Evolutionary conservation across 2,329 filamentous ascomycete species (phyloP), one percentile per base, ranked within the genome.

Genomic region (Aphanocladium album): DNA sequence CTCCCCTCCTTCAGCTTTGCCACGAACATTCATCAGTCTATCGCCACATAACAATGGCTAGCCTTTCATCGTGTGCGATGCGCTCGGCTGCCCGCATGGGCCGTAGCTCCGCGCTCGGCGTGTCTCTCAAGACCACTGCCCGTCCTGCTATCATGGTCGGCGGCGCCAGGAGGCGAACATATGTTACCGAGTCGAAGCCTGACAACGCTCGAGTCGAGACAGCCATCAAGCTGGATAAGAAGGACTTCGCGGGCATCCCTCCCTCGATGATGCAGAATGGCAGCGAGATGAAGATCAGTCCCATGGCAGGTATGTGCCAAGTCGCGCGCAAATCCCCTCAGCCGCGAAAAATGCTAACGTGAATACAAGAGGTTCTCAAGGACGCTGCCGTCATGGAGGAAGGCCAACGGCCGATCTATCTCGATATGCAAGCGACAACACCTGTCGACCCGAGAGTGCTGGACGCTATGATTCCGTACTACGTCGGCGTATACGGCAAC

Each of bases 371-470:
- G 66, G 88, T 97, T 50, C 80, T 99, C 64, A 96, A 95, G 79
- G 89, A 96, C 74, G 93, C 93, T 9, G 92, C 91, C 14, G 81
- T 96, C 65, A 90, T 98, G 88, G 93, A 96, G 67, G 88, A 96
- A 75, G 95, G 95, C 62, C 88, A 90, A 64, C 83, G 95, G 62
- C 95, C 95, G 43, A 98, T 99, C 72, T 99, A 99, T 70, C 88
- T 99, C 58, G 95, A 99, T 72, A 96, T 96, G 89, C 95, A 99
- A 77, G 91, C 95, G 39, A 99, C 95, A 1, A 99, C 95, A 0
- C 95, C 95, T 19, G 87, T 95, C 62, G 95, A 99, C 69, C 95
- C 95, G 25, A 86, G 95, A 66, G 95, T 99, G 35, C 83, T 99
- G 50, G 95, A 99, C 74, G 89, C 91, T 60, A 99, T 99, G 95